These are phyloP conservation scores for Scedosporium dehoogii DNA, from an alignment of 2,329 filamentous ascomycete genomes.

Conservation along the genomic window DNA sequence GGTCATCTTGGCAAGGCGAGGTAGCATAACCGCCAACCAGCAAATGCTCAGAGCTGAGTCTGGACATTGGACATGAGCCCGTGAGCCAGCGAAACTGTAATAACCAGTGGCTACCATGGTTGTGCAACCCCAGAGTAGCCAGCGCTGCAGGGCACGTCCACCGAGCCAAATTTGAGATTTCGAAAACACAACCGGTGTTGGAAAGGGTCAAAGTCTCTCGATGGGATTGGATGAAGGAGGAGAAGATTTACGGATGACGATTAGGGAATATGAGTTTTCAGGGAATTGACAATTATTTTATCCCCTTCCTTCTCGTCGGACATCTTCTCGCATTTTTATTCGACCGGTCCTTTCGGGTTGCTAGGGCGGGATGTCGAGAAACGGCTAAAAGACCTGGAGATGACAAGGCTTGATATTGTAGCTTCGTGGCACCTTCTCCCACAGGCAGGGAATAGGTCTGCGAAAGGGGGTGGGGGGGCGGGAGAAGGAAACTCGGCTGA, in stretches of 20 bases:
- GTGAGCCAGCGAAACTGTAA: too few relatives aligned
- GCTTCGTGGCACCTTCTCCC: background rate
- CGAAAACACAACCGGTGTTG: background rate
- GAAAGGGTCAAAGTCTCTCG: background rate
- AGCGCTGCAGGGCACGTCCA: too few relatives aligned
- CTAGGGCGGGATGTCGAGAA: background rate
- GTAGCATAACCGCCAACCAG: too few relatives aligned
- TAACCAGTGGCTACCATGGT: too few relatives aligned
- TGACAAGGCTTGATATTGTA: constrained; percentile 4
- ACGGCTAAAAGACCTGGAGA: constrained; percentile 3
- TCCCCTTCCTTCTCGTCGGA: background rate
- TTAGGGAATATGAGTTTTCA: background rate
- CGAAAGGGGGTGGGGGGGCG: background rate
- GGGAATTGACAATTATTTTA: background rate
- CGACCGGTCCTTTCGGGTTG: background rate
- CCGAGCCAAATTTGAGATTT: background rate
- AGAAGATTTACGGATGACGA: background rate
- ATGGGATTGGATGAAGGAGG: background rate
- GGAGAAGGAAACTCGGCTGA: background rate
- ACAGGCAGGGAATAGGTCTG: background rate
- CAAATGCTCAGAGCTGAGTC: too few relatives aligned
- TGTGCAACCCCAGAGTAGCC: too few relatives aligned
- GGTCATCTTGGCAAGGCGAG: too few relatives aligned
- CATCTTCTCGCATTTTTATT: background rate
- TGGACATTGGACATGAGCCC: too few relatives aligned